These are phyloP conservation scores for Glarea lozoyensis DNA, from an alignment of 495 filamentous ascomycete genomes.

Conservation along the genomic window DNA sequence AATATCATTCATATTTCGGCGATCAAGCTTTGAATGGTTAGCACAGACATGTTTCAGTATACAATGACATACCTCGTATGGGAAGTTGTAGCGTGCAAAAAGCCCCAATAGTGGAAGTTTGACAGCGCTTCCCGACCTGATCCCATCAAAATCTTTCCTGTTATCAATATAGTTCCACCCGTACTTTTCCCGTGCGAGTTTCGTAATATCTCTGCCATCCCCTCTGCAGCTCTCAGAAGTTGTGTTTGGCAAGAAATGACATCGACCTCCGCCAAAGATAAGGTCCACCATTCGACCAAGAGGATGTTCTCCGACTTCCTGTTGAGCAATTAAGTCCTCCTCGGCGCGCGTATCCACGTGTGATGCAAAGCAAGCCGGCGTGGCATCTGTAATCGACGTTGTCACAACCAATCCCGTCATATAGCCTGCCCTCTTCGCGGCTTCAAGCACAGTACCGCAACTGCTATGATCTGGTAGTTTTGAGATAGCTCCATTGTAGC, in stretches of 20 bases:
- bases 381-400: conserved; percentile 91
- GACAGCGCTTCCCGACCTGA: conserved; percentile 58
- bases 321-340: conserved; percentile 85
- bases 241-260: conserved; percentile 81
- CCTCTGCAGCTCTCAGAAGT: conserved; percentile 66
- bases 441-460: conserved; percentile 91
- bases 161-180: conserved; percentile 73
- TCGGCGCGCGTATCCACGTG: conserved; percentile 74
- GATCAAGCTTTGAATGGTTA: conserved; percentile 44
- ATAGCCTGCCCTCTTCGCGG: conserved; percentile 84
- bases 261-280: conserved; percentile 85
- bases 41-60: too few species aligned
- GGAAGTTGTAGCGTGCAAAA: conserved; percentile 76
- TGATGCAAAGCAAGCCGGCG: conserved; percentile 90
- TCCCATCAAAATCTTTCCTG: conserved; percentile 66
- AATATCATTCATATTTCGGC: conserved; percentile 60
- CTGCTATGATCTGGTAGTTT: conserved; percentile 76
- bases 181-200: conserved; percentile 38
- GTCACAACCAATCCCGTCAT: conserved; percentile 93
- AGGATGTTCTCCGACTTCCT: conserved; percentile 79
- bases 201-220: conserved; percentile 19
- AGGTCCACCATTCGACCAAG: conserved; percentile 83
- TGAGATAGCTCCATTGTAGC: conserved; percentile 92
- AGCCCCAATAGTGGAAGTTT: conserved; percentile 81
- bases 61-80: conserved; percentile 68